Percentiles rank a stretch among this genome's conserved stretches.
phyloP scores from a whole-genome alignment of 2,329 filamentous ascomycete genomes.

The Aspergillus felis region DNA sequence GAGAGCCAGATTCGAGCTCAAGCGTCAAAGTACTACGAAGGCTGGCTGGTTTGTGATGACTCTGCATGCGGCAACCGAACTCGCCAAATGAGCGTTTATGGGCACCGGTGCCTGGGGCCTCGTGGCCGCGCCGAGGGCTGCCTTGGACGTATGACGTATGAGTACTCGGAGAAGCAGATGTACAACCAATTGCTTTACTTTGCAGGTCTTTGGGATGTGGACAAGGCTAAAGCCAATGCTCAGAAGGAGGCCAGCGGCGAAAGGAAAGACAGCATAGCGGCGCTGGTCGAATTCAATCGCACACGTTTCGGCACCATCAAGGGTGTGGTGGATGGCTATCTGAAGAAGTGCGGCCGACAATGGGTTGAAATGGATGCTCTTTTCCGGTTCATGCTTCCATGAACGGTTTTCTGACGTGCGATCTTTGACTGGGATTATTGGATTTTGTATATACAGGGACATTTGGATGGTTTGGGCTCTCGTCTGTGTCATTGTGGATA shows the following conservation, averaged over 20 bases:
- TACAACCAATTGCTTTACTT: slow-evolving; percentile 96
- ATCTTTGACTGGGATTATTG: slow-evolving; percentile 12
- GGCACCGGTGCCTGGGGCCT: slow-evolving; percentile 81
- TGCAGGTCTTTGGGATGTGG: slow-evolving; percentile 79
- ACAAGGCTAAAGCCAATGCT: slow-evolving; percentile 63
- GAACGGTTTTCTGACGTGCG: slow-evolving; percentile 20
- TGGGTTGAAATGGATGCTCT: slow-evolving; percentile 93
- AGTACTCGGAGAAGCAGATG: slow-evolving; percentile 80
- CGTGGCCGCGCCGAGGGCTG: slow-evolving; percentile 81
- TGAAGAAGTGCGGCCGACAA: slow-evolving; percentile 84
- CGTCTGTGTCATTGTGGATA: slow-evolving; percentile 8
- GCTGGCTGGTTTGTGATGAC: slow-evolving; percentile 88
- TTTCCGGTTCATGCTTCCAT: slow-evolving; percentile 60
- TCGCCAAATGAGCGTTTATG: slow-evolving; percentile 89
- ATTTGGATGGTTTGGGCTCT: slow-evolving; percentile 3
- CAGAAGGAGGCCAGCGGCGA: slow-evolving; percentile 49
- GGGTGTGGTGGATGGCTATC: slow-evolving; percentile 73
- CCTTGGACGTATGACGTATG: slow-evolving; percentile 80
- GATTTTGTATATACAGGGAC: slow-evolving; percentile 23
- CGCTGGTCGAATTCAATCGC: slow-evolving; percentile 78
- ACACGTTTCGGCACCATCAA: slow-evolving; percentile 72
- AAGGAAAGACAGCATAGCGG: slow-evolving; percentile 62
- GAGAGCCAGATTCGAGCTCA: slow-evolving; percentile 77
- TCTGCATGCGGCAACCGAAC: slow-evolving; percentile 80
- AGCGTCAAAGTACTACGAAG: slow-evolving; percentile 84